Percentiles rank a stretch among this genome's conserved stretches.
These are phyloP conservation scores for Teratosphaeria gauchensis DNA, from an alignment of 2,329 filamentous ascomycete species.

Conservation along the genomic window DNA sequence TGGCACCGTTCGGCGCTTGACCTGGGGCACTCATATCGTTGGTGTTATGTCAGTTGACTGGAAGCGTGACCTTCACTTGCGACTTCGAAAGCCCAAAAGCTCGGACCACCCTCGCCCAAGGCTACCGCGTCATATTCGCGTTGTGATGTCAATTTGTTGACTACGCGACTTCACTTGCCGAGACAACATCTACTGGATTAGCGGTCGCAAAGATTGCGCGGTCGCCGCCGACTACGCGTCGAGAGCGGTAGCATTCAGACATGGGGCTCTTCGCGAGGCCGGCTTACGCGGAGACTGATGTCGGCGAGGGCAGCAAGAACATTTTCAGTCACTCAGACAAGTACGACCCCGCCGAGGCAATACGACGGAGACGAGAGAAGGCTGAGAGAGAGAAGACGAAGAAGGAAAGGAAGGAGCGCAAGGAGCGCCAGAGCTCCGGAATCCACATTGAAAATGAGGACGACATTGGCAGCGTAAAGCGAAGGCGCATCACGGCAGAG, in stretches of 20 bases:
- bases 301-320: conserved; percentile 18
- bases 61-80: neutral
- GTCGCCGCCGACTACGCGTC: neutral
- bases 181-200: neutral
- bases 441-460: conserved; percentile 6
- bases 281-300: conserved; percentile 15
- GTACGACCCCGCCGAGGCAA: conserved; percentile 29
- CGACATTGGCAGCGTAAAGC: conserved; percentile 11
- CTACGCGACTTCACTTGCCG: neutral
- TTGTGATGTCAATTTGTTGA: neutral
- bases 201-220: neutral
- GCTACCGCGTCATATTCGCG: neutral
- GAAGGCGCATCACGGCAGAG: conserved; percentile 19
- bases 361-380: conserved; percentile 20
- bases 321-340: conserved; percentile 36
- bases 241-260: neutral
- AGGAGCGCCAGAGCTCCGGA: conserved; percentile 16
- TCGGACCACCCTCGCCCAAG: neutral
- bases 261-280: conserved; percentile 26
- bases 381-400: conserved; percentile 22
- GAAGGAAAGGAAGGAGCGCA: conserved; percentile 20
- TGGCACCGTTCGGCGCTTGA: conserved; percentile 46
- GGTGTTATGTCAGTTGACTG: neutral
- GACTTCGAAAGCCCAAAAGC: neutral
- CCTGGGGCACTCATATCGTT: conserved; percentile 45